Evolutionary conservation across 192 early-diverging fungal genomes (phyloP).

Genomic region (Coemansia sp.): DNA sequence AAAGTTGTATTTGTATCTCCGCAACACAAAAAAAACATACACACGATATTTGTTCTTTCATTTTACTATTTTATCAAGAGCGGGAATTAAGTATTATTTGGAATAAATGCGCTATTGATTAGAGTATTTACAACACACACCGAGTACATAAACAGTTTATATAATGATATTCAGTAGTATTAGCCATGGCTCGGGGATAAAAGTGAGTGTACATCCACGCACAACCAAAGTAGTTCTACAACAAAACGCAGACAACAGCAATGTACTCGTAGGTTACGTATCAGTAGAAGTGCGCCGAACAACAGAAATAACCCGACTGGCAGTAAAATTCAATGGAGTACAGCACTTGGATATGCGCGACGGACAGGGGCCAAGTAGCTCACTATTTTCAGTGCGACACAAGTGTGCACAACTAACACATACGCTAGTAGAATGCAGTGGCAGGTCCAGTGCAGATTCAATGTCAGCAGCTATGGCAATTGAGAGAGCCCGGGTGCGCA

Average conservation of each 20-base stretch:
- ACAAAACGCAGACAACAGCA: slow-evolving; percentile 9
- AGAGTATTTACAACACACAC: background rate
- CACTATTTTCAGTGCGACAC: slow-evolving; percentile 12
- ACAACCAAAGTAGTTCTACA: slow-evolving; percentile 37
- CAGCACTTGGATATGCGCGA: slow-evolving; percentile 34
- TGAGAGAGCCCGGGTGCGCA: slow-evolving; percentile 5
- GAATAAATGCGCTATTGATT: background rate
- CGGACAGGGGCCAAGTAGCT: slow-evolving; percentile 37
- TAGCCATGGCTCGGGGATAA: background rate
- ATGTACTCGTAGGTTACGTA: slow-evolving; percentile 33
- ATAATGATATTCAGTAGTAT: slow-evolving; percentile 8
- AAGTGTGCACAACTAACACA: slow-evolving; percentile 23
- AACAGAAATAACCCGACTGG: slow-evolving; percentile 14
- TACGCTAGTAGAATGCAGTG: slow-evolving; percentile 13
- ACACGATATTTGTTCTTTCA: background rate
- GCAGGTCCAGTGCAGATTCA: background rate
- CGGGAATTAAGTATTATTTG: background rate
- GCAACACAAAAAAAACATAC: background rate
- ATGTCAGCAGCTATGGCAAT: slow-evolving; percentile 11
- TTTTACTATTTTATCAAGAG: background rate
- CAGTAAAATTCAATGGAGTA: slow-evolving; percentile 22
- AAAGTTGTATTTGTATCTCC: background rate
- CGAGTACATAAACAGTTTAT: background rate
- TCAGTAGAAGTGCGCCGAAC: slow-evolving; percentile 12
- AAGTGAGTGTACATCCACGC: slow-evolving; percentile 29